phyloP scores from a whole-genome alignment of 768 basidiomycete genomes.

The Gyrodon lividus region DNA sequence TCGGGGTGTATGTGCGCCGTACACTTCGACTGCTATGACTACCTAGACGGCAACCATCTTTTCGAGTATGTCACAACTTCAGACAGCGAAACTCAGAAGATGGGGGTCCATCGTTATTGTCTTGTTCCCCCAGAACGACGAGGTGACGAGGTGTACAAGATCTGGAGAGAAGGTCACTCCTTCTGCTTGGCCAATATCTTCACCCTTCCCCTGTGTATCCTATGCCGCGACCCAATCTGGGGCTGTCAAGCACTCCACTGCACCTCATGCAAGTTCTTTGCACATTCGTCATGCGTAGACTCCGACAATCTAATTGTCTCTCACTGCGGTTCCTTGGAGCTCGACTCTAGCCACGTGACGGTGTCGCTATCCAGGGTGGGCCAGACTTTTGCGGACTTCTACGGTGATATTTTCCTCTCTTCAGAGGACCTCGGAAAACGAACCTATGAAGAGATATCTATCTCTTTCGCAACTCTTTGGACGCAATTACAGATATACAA shows the following conservation, averaged over 20 bases:
- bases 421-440: slow-evolving; percentile 45
- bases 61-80: slow-evolving; percentile 49
- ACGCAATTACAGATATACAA: slow-evolving; percentile 65
- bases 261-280: slow-evolving; percentile 55
- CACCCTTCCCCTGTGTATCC: slow-evolving; percentile 66
- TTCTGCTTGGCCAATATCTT: slow-evolving; percentile 67
- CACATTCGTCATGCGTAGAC: slow-evolving; percentile 51
- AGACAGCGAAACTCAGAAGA: slow-evolving; percentile 49
- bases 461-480: slow-evolving; percentile 59
- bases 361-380: slow-evolving; percentile 55
- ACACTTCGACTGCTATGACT: slow-evolving; percentile 80
- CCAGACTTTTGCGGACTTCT: slow-evolving; percentile 54
- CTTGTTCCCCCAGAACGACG: slow-evolving; percentile 38
- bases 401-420: slow-evolving; percentile 43
- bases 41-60: slow-evolving; percentile 59
- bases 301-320: slow-evolving; percentile 28
- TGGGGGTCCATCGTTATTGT: slow-evolving; percentile 66
- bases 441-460: slow-evolving; percentile 69
- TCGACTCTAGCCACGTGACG: slow-evolving; percentile 47
- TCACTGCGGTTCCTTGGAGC: slow-evolving; percentile 38
- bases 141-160: slow-evolving; percentile 13
- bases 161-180: slow-evolving; percentile 42
- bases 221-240: slow-evolving; percentile 73
- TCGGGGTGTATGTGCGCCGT: slow-evolving; percentile 66
- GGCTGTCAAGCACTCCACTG: slow-evolving; percentile 73